These are phyloP conservation scores for Ceratonia siliqua DNA, from an alignment of 306 rosid species.

Conservation along the genomic window DNA sequence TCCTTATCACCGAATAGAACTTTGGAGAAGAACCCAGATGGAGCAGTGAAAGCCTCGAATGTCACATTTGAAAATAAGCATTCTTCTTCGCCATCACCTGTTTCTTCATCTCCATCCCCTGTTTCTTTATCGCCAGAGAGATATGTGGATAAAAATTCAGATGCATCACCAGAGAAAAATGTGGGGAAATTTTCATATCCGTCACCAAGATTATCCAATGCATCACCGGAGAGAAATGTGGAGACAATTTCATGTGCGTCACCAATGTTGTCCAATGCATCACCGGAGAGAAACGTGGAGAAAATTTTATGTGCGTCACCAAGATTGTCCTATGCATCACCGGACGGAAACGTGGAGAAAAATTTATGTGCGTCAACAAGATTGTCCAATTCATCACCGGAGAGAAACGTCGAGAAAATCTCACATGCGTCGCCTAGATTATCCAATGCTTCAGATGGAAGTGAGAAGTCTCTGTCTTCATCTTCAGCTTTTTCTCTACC, in stretches of 20 bases:
- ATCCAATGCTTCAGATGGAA: slow-evolving; percentile 40
- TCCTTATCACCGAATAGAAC: slow-evolving; percentile 17
- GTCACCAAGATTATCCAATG: neutral
- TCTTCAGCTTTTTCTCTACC: slow-evolving; percentile 52
- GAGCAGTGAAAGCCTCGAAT: neutral
- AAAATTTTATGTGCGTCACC: neutral
- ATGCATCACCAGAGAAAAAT: neutral
- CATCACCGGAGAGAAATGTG: neutral
- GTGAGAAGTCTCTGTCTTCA: slow-evolving; percentile 25
- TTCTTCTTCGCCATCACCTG: neutral
- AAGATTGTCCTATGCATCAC: neutral
- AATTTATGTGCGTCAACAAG: neutral
- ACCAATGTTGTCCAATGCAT: neutral
- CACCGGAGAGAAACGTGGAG: neutral
- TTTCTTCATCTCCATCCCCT: neutral
- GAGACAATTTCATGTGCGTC: neutral
- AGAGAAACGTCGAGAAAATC: slow-evolving; percentile 19
- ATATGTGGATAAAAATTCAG: neutral
- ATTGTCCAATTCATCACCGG: slow-evolving; percentile 11
- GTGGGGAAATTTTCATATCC: neutral
- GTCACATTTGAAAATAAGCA: neutral
- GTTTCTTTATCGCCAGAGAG: neutral
- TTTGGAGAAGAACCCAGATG: neutral
- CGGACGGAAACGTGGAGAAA: neutral
- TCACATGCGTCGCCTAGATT: slow-evolving; percentile 17